A percentile compares a stretch with the other conserved stretches of the same genome.
Conservation (phyloP, 495 filamentous ascomycete species). For the Penicillium pulvis region DNA sequence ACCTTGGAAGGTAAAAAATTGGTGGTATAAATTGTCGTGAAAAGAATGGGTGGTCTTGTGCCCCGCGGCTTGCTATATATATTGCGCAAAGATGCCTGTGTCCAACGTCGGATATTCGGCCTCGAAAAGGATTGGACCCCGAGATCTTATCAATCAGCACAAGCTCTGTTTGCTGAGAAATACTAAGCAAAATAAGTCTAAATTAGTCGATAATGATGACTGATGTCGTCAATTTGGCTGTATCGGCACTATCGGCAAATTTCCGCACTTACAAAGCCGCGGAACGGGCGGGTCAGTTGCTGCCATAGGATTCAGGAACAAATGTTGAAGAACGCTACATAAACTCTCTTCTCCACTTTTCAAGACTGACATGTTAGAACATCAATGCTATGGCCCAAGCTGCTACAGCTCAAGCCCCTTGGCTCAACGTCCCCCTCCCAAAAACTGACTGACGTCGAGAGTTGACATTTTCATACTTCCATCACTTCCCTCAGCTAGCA, state of each 20-base stretch:
- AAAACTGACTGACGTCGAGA: too few species aligned
- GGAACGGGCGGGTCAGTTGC: slow-evolving; percentile 18
- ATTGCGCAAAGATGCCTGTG: not conserved
- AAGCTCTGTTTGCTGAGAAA: not conserved
- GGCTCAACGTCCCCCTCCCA: too few species aligned
- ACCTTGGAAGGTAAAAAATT: too few species aligned
- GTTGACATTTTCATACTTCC: too few species aligned
- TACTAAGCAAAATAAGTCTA: not conserved
- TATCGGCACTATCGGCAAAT: not conserved
- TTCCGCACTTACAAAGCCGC: slow-evolving; percentile 42
- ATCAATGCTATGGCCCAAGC: too few species aligned
- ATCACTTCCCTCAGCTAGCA: too few species aligned
- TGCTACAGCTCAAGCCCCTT: too few species aligned
- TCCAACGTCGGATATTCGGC: not conserved
- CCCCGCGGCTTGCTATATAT: not conserved
- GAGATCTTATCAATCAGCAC: slow-evolving; percentile 20
- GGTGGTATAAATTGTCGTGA: not conserved
- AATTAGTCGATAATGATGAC: not conserved
- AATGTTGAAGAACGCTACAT: too few species aligned
- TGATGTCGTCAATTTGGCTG: slow-evolving; percentile 11
- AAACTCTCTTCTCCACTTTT: too few species aligned
- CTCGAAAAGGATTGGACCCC: not conserved
- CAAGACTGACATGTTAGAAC: too few species aligned
- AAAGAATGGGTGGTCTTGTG: not conserved
- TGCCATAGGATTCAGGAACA: too few species aligned